These are phyloP conservation scores for Clavispora phyllophila DNA, from an alignment of 805 yeast species.

Conservation along the genomic window DNA sequence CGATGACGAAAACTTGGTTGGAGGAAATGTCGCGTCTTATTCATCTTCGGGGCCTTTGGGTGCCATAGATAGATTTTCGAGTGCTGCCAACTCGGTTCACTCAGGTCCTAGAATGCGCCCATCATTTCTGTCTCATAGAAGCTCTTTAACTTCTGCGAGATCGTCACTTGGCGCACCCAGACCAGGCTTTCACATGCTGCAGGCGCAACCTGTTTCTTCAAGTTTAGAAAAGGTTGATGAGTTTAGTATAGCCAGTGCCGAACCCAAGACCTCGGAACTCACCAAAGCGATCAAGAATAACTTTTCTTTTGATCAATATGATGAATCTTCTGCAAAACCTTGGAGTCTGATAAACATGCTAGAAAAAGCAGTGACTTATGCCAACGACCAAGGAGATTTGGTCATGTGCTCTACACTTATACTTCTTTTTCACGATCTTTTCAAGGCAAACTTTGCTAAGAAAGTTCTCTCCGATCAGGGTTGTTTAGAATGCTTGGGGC, in stretches of 20 bases:
- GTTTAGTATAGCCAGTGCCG: conserved; percentile 11
- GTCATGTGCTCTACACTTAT: conserved; percentile 55
- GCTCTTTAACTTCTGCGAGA: not conserved
- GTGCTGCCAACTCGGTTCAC: not conserved
- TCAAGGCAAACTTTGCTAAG: conserved; percentile 5
- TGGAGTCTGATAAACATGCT: conserved; percentile 55
- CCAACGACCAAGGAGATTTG: conserved; percentile 59
- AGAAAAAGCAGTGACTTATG: conserved; percentile 47
- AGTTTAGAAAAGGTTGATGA: conserved; percentile 15
- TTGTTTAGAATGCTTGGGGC: conserved; percentile 51
- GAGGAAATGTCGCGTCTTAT: conserved; percentile 14
- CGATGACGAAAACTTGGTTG: conserved; percentile 31
- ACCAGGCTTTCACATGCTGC: not conserved
- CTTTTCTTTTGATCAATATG: not conserved
- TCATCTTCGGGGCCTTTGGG: conserved; percentile 5
- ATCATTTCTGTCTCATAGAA: conserved; percentile 7
- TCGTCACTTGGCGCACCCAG: not conserved
- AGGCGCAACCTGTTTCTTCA: not conserved
- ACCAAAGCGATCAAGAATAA: conserved; percentile 20
- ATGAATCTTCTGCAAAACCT: conserved; percentile 27
- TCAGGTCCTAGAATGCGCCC: not conserved
- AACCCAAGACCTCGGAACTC: conserved; percentile 17
- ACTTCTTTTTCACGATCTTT: conserved; percentile 42
- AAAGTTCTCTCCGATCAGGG: conserved; percentile 18
- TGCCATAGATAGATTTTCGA: not conserved